Evolutionary conservation across 306 rosid genomes (phyloP).

Genomic region (Medicago arabica): DNA sequence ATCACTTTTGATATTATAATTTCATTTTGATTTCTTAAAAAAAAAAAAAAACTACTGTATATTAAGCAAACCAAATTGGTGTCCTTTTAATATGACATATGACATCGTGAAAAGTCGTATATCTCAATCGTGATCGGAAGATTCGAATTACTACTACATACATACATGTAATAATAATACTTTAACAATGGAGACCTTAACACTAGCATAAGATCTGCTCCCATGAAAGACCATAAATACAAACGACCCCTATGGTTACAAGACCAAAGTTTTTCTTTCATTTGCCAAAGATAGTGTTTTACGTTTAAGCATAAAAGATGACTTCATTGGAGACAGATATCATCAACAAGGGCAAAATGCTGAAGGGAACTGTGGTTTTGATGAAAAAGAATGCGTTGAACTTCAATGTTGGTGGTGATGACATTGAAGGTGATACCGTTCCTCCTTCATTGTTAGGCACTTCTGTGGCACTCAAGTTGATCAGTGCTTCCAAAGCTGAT

Average conservation of each 20-base stretch:
- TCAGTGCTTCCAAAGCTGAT: constrained; percentile 38
- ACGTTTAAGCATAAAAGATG: neutral
- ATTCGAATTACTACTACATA: no score
- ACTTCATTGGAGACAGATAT: no score
- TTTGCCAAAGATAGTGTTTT: neutral
- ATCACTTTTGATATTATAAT: no score
- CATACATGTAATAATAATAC: no score
- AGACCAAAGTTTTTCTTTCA: neutral
- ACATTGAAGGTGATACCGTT: neutral
- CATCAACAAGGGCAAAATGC: constrained; percentile 3
- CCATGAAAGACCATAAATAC: neutral
- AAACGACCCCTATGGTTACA: neutral
- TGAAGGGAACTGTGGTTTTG: constrained; percentile 42
- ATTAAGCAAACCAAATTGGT: no score
- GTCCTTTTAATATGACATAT: no score
- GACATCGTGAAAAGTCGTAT: no score
- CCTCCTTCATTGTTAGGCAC: constrained; percentile 1
- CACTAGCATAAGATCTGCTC: no score
- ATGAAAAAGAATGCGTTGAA: constrained; percentile 40
- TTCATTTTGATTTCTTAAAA: no score
- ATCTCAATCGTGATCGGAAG: no score
- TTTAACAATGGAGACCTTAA: no score
- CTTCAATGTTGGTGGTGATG: neutral
- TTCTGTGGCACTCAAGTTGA: constrained; percentile 20
- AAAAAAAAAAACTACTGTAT: no score